phyloP scores from a whole-genome alignment of 2,329 filamentous ascomycete species.

The Alternaria triticina region DNA sequence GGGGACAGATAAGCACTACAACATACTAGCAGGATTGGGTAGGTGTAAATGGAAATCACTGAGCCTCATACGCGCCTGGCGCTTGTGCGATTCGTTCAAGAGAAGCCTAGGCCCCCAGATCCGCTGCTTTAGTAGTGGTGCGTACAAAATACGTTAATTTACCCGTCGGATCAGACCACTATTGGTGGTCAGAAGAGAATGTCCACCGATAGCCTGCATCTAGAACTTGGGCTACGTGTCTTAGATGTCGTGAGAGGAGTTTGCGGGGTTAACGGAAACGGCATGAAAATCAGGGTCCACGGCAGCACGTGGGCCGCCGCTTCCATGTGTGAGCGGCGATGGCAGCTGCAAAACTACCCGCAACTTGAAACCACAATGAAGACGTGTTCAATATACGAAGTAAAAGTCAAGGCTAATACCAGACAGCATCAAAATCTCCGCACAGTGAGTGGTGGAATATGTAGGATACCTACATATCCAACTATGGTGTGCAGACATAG shows the following conservation, averaged over 20 bases:
- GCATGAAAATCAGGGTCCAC: not conserved
- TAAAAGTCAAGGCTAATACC: too few species aligned
- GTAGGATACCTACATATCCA: too few species aligned
- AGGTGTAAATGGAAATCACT: not conserved
- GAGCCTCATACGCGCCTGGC: not conserved
- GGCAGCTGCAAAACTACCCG: not conserved
- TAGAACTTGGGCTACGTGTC: not conserved
- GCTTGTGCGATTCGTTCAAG: not conserved
- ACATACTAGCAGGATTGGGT: not conserved
- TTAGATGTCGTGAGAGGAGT: not conserved
- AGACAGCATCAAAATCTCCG: too few species aligned
- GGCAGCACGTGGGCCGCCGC: not conserved
- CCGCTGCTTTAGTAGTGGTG: not conserved
- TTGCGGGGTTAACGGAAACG: not conserved
- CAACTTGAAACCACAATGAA: too few species aligned
- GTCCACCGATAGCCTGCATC: not conserved
- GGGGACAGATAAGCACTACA: not conserved
- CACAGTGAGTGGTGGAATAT: too few species aligned
- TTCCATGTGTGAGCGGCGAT: not conserved
- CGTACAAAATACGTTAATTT: not conserved
- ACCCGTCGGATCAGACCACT: not conserved
- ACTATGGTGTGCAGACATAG: too few species aligned
- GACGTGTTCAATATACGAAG: too few species aligned
- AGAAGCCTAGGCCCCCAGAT: not conserved
- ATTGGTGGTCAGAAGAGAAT: not conserved